These are phyloP conservation scores for Pseudomassariella vexata DNA, from an alignment of 2,329 filamentous ascomycete genomes.

Conservation along the genomic window DNA sequence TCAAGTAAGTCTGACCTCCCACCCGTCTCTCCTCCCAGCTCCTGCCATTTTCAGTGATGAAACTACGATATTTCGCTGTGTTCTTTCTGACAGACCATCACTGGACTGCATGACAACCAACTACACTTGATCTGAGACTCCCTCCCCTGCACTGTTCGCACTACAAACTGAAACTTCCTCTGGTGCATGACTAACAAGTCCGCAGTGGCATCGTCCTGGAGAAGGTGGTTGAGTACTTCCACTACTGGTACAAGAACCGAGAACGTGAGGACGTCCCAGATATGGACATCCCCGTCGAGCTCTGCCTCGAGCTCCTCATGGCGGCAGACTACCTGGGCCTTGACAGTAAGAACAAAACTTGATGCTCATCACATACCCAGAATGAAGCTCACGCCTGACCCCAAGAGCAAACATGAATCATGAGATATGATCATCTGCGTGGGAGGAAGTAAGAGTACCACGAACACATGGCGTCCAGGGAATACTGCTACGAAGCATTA, in stretches of 20 bases:
- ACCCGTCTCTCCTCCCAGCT: slow-evolving; percentile 2
- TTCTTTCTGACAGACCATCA: slow-evolving; percentile 41
- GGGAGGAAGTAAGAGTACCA: no score
- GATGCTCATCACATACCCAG: no score
- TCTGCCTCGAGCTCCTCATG: slow-evolving; percentile 72
- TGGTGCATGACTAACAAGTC: background rate
- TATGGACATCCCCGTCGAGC: slow-evolving; percentile 73
- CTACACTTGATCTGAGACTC: slow-evolving; percentile 62
- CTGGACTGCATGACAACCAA: slow-evolving; percentile 44
- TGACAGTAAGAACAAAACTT: slow-evolving; percentile 43
- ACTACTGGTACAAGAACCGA: slow-evolving; percentile 72
- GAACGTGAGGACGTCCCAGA: slow-evolving; percentile 69
- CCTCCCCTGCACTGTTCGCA: slow-evolving; percentile 10
- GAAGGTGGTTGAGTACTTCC: slow-evolving; percentile 77
- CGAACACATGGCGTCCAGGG: no score
- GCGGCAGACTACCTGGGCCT: slow-evolving; percentile 72
- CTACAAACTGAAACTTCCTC: no score
- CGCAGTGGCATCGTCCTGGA: slow-evolving; percentile 66
- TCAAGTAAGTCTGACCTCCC: slow-evolving; percentile 53
- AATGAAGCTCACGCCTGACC: slow-evolving; percentile 9
- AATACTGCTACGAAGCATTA: no score
- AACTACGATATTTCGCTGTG: slow-evolving; percentile 32
- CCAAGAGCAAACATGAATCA: slow-evolving; percentile 10
- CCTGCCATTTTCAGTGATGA: slow-evolving; percentile 27
- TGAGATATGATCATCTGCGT: slow-evolving; percentile 2